Conservation (phyloP, 108 stramenopile species). For the Aurantiochytrium sp. region DNA sequence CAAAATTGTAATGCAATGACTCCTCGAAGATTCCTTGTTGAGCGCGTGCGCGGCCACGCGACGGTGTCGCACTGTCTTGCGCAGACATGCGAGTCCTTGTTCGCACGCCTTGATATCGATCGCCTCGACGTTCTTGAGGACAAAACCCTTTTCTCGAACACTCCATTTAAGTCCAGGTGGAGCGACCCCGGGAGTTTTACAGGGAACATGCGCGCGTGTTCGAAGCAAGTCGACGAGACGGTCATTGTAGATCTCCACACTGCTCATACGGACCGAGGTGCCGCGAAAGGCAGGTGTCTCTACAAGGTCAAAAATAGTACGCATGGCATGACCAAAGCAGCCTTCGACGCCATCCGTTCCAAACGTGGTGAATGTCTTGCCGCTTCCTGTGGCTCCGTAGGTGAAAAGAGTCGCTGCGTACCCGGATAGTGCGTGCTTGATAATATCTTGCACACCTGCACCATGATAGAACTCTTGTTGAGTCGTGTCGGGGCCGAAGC, state of each 20-base stretch:
- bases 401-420: neutral
- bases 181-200: neutral
- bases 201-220: neutral
- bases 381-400: neutral
- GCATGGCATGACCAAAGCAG: neutral
- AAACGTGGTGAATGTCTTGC: constrained; percentile 8
- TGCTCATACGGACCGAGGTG: neutral
- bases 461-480: neutral
- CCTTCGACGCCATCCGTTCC: neutral
- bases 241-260: neutral
- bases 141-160: neutral
- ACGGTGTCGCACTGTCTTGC: neutral
- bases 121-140: neutral
- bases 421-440: neutral
- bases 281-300: neutral
- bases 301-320: neutral
- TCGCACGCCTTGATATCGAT: neutral
- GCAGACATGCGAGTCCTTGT: neutral
- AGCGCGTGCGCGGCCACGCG: neutral
- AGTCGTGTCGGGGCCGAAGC: neutral
- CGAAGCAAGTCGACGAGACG: neutral
- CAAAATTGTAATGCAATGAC: neutral
- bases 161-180: neutral
- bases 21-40: neutral
- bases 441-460: neutral